phyloP scores from a whole-genome alignment of 306 rosid genomes.

The Cucurbita moschata region DNA sequence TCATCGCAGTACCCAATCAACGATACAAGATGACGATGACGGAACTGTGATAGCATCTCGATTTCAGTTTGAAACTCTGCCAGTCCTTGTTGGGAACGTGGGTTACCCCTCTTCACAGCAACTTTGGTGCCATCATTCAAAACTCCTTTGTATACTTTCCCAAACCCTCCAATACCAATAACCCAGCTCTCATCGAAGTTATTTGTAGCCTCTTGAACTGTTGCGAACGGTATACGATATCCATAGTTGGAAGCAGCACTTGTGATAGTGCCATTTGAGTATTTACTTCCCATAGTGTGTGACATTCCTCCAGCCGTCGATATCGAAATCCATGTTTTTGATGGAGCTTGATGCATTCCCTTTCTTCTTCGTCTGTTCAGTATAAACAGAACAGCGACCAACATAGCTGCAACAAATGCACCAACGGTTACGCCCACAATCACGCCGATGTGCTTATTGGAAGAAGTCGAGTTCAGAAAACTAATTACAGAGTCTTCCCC shows the following conservation, averaged over 20 bases:
- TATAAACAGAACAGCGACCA: constrained; percentile 29
- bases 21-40: constrained; percentile 85
- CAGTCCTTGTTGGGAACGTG: constrained; percentile 70
- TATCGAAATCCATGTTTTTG: constrained; percentile 65
- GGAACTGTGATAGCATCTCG: constrained; percentile 80
- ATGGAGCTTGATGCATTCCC: constrained; percentile 30
- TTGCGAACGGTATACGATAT: constrained; percentile 49
- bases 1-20: constrained; percentile 86
- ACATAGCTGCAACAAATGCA: constrained; percentile 23
- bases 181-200: constrained; percentile 73
- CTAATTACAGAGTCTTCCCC: constrained; percentile 8
- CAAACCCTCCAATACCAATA: constrained; percentile 76
- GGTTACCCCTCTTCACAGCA: constrained; percentile 85
- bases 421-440: constrained; percentile 53
- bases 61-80: constrained; percentile 81
- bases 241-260: constrained; percentile 46
- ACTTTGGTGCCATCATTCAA: constrained; percentile 63
- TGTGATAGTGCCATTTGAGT: constrained; percentile 43
- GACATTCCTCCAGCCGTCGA: constrained; percentile 48
- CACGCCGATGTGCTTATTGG: constrained; percentile 32
- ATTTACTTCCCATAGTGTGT: constrained; percentile 71
- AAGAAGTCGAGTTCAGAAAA: constrained; percentile 25
- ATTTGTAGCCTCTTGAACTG: constrained; percentile 65
- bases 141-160: constrained; percentile 71
- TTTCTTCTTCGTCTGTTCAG: constrained; percentile 36